These are phyloP conservation scores for Botrytis porri DNA, from an alignment of 2,329 filamentous ascomycete species.

Conservation along the genomic window DNA sequence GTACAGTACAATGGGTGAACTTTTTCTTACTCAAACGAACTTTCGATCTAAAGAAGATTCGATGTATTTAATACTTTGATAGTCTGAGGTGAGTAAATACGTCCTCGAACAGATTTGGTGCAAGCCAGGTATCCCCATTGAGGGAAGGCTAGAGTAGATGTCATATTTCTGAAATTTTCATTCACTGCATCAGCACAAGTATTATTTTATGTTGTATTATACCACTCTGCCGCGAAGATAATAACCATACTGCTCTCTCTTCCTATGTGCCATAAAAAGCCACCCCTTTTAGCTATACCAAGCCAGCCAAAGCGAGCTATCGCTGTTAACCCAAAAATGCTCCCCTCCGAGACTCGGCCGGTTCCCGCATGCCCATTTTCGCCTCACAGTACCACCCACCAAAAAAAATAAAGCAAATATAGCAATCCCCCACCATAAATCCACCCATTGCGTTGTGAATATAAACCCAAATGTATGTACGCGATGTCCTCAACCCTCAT, in stretches of 20 bases:
- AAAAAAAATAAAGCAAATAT: neutral
- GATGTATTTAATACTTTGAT: neutral
- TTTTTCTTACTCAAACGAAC: neutral
- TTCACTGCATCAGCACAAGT: neutral
- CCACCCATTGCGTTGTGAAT: neutral
- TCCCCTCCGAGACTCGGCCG: neutral
- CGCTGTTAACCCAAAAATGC: neutral
- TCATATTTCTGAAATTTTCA: neutral
- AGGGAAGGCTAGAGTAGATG: neutral
- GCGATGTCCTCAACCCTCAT: neutral
- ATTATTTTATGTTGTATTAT: neutral
- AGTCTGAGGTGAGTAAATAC: neutral
- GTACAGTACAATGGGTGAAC: neutral
- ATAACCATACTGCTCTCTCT: neutral
- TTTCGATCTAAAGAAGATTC: neutral
- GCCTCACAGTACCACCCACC: neutral
- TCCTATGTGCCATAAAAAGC: neutral
- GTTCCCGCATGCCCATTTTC: neutral
- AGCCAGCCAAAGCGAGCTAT: neutral
- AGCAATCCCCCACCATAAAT: neutral
- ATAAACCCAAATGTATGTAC: constrained; percentile 1
- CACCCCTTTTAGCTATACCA: neutral
- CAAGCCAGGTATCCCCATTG: neutral
- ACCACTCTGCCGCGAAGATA: neutral
- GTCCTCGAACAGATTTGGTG: neutral